phyloP scores from a whole-genome alignment of 2,329 filamentous ascomycete genomes.

The Alternaria arborescens region DNA sequence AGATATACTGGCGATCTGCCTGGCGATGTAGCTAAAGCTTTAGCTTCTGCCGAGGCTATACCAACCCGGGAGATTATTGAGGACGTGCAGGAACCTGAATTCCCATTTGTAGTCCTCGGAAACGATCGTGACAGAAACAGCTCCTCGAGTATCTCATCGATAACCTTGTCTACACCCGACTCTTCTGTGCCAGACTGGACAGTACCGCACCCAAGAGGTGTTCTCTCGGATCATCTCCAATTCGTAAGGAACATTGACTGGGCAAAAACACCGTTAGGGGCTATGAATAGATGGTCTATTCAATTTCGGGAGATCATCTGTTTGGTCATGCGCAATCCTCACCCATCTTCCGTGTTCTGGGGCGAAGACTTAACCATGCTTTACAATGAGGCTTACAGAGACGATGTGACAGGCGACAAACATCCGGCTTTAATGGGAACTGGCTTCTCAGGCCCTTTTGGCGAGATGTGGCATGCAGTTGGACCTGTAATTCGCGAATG shows the following conservation, averaged over 20 bases:
- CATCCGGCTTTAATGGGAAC: conserved; percentile 46
- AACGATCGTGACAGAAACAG: conserved; percentile 31
- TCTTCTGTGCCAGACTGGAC: conserved; percentile 42
- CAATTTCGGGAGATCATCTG: conserved; percentile 56
- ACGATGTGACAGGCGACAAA: conserved; percentile 40
- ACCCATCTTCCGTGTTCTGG: conserved; percentile 51
- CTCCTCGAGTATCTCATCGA: conserved; percentile 23
- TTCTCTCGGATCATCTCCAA: conserved; percentile 41
- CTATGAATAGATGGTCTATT: conserved; percentile 58
- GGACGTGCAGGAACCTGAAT: conserved; percentile 18
- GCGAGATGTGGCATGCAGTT: conserved; percentile 53
- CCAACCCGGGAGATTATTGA: conserved; percentile 2
- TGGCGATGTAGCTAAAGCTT: conserved; percentile 7
- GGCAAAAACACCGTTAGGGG: conserved; percentile 58
- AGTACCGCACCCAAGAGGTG: conserved; percentile 25
- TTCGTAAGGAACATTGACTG: conserved; percentile 58
- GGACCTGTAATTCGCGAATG: conserved; percentile 42
- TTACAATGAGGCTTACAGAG: conserved; percentile 53
- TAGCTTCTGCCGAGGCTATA: conserved; percentile 13
- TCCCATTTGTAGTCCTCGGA: conserved; percentile 15
- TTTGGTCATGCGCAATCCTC: conserved; percentile 43
- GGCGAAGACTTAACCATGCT: conserved; percentile 40
- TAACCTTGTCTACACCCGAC: conserved; percentile 35
- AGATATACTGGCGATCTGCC: conserved; percentile 1
- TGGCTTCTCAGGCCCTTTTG: conserved; percentile 46